Evolutionary conservation across 75 land plant genomes (phyloP).

Genomic region (Selaginella tamariscina): DNA sequence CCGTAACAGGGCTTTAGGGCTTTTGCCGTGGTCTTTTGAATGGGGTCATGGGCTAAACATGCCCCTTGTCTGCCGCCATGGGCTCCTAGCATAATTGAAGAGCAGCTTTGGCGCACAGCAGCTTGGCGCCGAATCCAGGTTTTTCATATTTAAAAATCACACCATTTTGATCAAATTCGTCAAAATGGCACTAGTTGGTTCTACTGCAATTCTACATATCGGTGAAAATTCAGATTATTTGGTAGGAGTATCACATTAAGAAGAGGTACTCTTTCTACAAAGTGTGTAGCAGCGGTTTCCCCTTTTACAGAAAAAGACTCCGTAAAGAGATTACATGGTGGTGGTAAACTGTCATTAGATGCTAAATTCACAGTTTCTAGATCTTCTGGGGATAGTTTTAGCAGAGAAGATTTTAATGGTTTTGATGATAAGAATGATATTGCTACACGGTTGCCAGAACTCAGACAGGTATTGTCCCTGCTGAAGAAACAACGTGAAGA

Average conservation of each 20-base stretch:
- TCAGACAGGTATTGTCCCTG: conserved; percentile 48
- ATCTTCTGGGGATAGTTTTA: conserved; percentile 10
- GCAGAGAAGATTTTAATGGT: background rate
- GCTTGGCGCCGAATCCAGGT: too few species aligned
- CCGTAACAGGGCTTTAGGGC: background rate
- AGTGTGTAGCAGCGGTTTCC: conserved; percentile 23
- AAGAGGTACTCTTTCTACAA: too few species aligned
- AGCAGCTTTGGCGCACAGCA: background rate
- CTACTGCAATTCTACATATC: background rate
- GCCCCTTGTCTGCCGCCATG: background rate
- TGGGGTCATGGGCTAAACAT: background rate
- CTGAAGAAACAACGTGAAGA: conserved; percentile 32
- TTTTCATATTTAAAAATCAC: too few species aligned
- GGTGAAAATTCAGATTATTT: background rate
- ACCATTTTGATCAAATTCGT: too few species aligned
- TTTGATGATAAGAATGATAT: conserved; percentile 43
- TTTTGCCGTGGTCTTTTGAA: background rate
- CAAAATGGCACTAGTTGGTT: background rate
- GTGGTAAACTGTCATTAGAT: conserved; percentile 22
- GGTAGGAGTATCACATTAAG: too few species aligned
- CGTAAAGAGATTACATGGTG: conserved; percentile 29
- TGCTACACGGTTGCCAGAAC: conserved; percentile 67
- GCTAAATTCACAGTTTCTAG: background rate
- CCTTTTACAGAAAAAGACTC: conserved; percentile 80
- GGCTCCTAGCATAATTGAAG: background rate